These are phyloP conservation scores for Trichophyton verrucosum DNA, from an alignment of 2,329 filamentous ascomycete genomes.

Conservation along the genomic window DNA sequence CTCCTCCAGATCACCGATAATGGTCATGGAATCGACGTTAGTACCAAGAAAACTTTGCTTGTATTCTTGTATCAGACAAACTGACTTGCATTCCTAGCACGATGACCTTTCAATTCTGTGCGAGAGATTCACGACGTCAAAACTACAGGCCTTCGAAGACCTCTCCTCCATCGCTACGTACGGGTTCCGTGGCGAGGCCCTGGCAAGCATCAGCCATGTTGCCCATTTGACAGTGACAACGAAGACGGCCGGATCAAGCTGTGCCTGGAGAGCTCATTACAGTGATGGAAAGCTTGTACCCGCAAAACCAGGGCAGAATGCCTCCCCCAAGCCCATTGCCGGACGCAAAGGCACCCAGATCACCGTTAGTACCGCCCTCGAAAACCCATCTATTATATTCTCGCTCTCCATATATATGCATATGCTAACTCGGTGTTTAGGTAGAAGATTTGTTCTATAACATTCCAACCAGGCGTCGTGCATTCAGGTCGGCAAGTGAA, in stretches of 20 bases:
- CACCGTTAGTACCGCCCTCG: conserved; percentile 41
- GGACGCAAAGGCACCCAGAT: conserved; percentile 88
- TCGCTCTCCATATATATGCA: neutral
- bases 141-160: conserved; percentile 87
- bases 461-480: conserved; percentile 71
- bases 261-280: conserved; percentile 85
- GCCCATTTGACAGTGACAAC: conserved; percentile 92
- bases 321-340: conserved; percentile 77
- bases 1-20: conserved; percentile 95
- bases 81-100: conserved; percentile 42
- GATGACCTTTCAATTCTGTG: conserved; percentile 86
- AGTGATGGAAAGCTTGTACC: conserved; percentile 68
- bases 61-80: neutral
- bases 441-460: conserved; percentile 97
- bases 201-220: conserved; percentile 97
- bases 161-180: conserved; percentile 83
- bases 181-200: conserved; percentile 90
- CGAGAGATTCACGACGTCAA: conserved; percentile 93
- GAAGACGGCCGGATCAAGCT: conserved; percentile 73
- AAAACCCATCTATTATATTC: neutral
- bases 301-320: conserved; percentile 72
- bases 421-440: conserved; percentile 21
- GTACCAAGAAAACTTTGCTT: conserved; percentile 18
- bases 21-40: conserved; percentile 83
- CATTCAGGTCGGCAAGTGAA: conserved; percentile 82